Percentiles rank a stretch among this genome's conserved stretches.
phyloP scores from a whole-genome alignment of 169 alveolate genomes.

The Besnoitia besnoiti region DNA sequence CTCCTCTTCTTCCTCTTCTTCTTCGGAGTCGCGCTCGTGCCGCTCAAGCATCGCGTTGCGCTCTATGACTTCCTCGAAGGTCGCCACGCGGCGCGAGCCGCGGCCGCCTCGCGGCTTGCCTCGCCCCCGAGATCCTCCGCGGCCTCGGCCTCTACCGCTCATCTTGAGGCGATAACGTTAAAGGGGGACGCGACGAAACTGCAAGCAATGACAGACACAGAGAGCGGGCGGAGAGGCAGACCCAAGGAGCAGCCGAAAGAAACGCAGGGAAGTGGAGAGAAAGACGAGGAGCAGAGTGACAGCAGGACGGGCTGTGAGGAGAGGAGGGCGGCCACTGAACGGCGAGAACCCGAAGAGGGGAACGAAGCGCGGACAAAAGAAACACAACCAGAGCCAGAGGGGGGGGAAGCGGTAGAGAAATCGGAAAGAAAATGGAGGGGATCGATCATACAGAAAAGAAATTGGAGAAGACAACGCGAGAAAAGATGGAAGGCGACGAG shows the following conservation, averaged over 20 bases:
- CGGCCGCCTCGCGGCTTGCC: slow-evolving; percentile 19
- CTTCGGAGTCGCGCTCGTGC: not conserved
- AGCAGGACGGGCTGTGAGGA: not conserved
- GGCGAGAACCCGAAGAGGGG: not conserved
- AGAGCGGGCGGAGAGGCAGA: not conserved
- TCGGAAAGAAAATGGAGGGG: not conserved
- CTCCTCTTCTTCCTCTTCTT: slow-evolving; percentile 4
- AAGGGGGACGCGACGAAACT: not conserved
- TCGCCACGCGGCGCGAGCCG: not conserved
- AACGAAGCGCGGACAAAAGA: not conserved
- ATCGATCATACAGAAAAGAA: not conserved
- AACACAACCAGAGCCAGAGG: not conserved
- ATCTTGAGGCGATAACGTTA: not conserved
- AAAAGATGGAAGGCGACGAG: not conserved
- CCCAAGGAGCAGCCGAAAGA: not conserved
- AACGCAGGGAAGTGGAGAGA: not conserved
- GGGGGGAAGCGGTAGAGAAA: not conserved
- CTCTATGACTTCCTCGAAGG: not conserved
- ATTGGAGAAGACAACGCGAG: not conserved
- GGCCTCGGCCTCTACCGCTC: not conserved
- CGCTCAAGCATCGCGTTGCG: not conserved
- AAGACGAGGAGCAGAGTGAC: not conserved
- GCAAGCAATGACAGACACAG: not conserved
- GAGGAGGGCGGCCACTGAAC: not conserved
- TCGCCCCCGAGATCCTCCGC: not conserved